Conservation (phyloP, 2,329 filamentous ascomycete genomes). For the Colletotrichum sp. region DNA sequence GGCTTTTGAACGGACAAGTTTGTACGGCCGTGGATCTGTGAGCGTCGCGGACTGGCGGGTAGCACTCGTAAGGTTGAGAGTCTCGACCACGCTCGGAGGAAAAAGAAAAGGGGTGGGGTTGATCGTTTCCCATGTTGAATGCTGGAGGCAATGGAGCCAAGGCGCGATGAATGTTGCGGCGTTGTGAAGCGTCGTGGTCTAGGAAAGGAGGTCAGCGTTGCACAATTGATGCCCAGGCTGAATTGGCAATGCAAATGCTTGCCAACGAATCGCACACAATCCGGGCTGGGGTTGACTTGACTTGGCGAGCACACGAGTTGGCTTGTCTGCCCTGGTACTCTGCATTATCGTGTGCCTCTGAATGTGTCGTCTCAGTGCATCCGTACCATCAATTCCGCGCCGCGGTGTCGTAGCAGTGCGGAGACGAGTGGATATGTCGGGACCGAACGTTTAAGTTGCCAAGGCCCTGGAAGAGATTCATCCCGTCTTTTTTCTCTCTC, state of each 20-base stretch:
- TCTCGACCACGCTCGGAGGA: neutral
- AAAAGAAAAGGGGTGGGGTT: neutral
- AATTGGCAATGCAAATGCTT: neutral
- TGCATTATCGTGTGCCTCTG: neutral
- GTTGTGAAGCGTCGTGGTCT: neutral
- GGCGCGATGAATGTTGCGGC: neutral
- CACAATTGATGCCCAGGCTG: neutral
- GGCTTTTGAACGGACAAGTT: neutral
- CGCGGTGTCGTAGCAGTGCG: neutral
- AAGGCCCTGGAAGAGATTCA: slow-evolving; percentile 10
- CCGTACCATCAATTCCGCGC: neutral
- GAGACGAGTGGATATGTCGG: slow-evolving; percentile 13
- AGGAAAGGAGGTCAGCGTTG: neutral
- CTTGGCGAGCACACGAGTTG: neutral
- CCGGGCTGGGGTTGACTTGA: neutral
- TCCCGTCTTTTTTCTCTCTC: slow-evolving; percentile 4
- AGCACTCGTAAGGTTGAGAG: neutral
- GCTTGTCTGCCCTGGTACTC: neutral
- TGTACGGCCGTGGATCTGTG: neutral
- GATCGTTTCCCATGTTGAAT: neutral
- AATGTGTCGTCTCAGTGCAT: neutral
- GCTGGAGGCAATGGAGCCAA: neutral
- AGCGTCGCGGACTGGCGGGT: neutral
- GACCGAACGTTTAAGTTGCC: slow-evolving; percentile 11
- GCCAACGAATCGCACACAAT: neutral